Conservation (phyloP, 2,329 filamentous ascomycete species). For the Fusarium neocosmosporiellum region DNA sequence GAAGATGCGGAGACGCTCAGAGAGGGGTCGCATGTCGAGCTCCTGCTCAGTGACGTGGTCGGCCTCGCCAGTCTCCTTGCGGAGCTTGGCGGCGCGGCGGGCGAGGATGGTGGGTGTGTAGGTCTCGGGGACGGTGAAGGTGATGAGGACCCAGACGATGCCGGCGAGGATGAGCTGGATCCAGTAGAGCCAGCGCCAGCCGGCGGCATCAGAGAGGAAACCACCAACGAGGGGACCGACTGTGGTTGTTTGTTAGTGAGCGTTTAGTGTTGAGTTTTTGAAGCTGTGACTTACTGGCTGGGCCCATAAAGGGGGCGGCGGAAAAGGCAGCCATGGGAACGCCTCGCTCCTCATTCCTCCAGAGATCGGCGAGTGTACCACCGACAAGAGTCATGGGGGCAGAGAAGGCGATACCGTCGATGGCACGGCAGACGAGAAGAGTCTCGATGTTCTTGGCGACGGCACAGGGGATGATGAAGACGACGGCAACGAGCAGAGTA, state of each 20-base stretch:
- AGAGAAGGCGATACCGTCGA: conserved; percentile 86
- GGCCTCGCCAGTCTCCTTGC: conserved; percentile 73
- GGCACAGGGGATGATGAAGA: conserved; percentile 85
- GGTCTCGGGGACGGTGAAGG: conserved; percentile 91
- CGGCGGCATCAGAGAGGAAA: conserved; percentile 74
- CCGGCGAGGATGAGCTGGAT: conserved; percentile 82
- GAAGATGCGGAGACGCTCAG: conserved; percentile 78
- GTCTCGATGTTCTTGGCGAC: conserved; percentile 81
- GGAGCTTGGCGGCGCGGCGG: conserved; percentile 75
- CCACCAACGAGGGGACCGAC: conserved; percentile 81
- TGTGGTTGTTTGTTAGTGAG: conserved; percentile 33
- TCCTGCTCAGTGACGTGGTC: conserved; percentile 84
- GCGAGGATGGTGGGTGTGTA: conserved; percentile 84
- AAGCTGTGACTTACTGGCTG: conserved; percentile 64
- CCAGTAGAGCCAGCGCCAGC: conserved; percentile 91
- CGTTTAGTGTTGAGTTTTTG: not conserved
- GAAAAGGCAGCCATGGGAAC: conserved; percentile 90
- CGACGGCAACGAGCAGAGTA: conserved; percentile 75
- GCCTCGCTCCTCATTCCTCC: conserved; percentile 84
- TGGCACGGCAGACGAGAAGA: conserved; percentile 78
- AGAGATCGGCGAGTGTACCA: conserved; percentile 85
- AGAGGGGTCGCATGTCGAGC: conserved; percentile 76
- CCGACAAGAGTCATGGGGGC: conserved; percentile 89
- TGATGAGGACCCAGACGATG: conserved; percentile 78
- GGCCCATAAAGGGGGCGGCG: conserved; percentile 85